Percentiles rank a stretch among this genome's conserved stretches.
Evolutionary conservation across 495 filamentous ascomycete genomes (phyloP).

Genomic region (Aspergillus bertholletiae): DNA sequence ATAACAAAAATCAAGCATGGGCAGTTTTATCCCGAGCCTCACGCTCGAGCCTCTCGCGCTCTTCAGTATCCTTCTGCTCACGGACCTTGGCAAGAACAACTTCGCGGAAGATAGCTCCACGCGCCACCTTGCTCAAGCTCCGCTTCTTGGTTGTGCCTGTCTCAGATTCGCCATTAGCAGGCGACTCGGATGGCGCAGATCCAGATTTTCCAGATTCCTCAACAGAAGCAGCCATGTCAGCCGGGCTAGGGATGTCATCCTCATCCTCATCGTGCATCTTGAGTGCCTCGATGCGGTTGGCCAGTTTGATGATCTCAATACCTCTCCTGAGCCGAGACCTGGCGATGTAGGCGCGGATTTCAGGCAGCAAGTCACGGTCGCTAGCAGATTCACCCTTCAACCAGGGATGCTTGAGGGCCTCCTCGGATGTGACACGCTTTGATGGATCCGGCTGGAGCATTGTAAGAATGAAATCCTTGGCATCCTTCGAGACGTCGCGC

Average conservation of each 20-base stretch:
- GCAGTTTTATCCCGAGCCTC: constrained; percentile 41
- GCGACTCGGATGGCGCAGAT: neutral
- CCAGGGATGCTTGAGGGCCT: constrained; percentile 84
- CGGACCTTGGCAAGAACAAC: constrained; percentile 96
- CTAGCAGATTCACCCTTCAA: constrained; percentile 85
- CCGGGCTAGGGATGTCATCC: constrained; percentile 62
- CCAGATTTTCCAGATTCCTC: constrained; percentile 6
- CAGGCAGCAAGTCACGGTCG: constrained; percentile 94
- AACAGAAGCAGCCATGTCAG: constrained; percentile 34
- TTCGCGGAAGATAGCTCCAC: constrained; percentile 91
- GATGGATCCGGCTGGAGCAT: constrained; percentile 77
- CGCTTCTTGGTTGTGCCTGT: constrained; percentile 50
- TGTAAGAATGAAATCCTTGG: constrained; percentile 87
- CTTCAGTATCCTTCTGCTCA: constrained; percentile 85
- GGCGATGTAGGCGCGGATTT: constrained; percentile 92
- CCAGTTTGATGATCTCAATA: constrained; percentile 94
- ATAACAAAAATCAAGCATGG: constrained; percentile 20
- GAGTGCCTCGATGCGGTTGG: constrained; percentile 94
- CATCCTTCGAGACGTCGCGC: constrained; percentile 94
- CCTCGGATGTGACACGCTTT: constrained; percentile 73
- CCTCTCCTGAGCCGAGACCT: constrained; percentile 86
- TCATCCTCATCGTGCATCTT: constrained; percentile 93
- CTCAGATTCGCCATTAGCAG: constrained; percentile 11
- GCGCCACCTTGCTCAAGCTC: constrained; percentile 71
- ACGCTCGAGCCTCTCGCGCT: constrained; percentile 62